These are phyloP conservation scores for Curvularia spicifera DNA, from an alignment of 2,329 filamentous ascomycete genomes.

Conservation along the genomic window DNA sequence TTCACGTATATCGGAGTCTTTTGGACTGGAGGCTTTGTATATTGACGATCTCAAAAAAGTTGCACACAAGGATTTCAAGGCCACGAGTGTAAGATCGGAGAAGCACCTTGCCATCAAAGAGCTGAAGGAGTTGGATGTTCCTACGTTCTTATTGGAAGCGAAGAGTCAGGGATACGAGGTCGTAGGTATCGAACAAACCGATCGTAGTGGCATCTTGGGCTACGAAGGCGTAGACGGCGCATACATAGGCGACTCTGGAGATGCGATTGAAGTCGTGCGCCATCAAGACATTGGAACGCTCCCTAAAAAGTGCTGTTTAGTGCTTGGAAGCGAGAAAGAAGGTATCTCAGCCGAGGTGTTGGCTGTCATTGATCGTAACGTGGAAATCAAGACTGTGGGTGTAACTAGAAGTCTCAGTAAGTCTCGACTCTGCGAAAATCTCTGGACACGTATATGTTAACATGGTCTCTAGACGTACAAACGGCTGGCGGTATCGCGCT, in stretches of 20 bases:
- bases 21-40: constrained; percentile 56
- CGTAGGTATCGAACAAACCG: constrained; percentile 63
- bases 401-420: constrained; percentile 59
- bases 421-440: background rate
- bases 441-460: background rate
- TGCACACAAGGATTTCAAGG: constrained; percentile 57
- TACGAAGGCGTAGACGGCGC: constrained; percentile 17
- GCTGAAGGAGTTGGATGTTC: constrained; percentile 39
- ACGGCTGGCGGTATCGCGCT: constrained; percentile 60
- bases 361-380: constrained; percentile 57
- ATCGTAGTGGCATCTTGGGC: constrained; percentile 56
- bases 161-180: constrained; percentile 57
- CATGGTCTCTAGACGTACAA: constrained; percentile 53
- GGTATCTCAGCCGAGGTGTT: constrained; percentile 58
- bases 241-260: background rate
- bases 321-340: constrained; percentile 60
- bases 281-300: constrained; percentile 32
- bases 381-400: constrained; percentile 60
- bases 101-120: constrained; percentile 57
- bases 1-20: constrained; percentile 59
- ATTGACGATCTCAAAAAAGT: constrained; percentile 52
- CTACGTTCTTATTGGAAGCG: constrained; percentile 50
- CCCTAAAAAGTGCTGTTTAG: constrained; percentile 52
- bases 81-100: constrained; percentile 58
- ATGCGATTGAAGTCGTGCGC: background rate